These are phyloP conservation scores for Phytophthora megakarya DNA, from an alignment of 352 stramenopile species.

Conservation along the genomic window DNA sequence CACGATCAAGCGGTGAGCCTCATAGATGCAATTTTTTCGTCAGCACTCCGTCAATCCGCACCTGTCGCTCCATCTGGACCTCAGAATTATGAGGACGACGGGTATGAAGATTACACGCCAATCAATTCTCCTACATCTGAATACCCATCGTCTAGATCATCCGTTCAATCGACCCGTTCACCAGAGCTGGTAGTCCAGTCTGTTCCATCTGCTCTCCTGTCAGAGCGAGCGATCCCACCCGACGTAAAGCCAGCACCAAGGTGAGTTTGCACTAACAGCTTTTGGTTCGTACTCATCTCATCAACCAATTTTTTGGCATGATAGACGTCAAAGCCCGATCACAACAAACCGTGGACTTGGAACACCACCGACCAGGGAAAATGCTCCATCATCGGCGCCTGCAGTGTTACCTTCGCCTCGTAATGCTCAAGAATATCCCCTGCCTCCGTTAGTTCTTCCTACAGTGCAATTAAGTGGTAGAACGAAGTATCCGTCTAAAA, in stretches of 20 bases:
- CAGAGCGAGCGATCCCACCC: conserved; percentile 22
- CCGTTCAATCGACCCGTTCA: conserved; percentile 3
- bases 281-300: background rate
- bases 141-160: background rate
- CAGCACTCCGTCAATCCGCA: conserved; percentile 6
- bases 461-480: conserved; percentile 6
- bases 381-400: conserved; percentile 6
- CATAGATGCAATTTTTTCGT: conserved; percentile 19
- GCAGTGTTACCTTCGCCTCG: conserved; percentile 5
- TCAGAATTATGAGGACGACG: conserved; percentile 19
- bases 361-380: conserved; percentile 9
- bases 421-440: background rate
- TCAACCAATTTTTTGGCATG: background rate
- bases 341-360: conserved; percentile 32
- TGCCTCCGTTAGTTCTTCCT: conserved; percentile 31
- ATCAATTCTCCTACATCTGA: conserved; percentile 20
- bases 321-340: conserved; percentile 35
- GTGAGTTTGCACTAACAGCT: background rate
- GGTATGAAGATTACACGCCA: conserved; percentile 23
- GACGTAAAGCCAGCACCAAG: conserved; percentile 20
- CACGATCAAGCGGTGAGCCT: conserved; percentile 14
- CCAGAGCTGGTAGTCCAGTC: background rate
- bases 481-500: conserved; percentile 18
- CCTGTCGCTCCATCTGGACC: background rate
- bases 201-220: background rate